These are phyloP conservation scores for Gossypium aridum DNA, from an alignment of 441 rosid genomes.

Conservation along the genomic window DNA sequence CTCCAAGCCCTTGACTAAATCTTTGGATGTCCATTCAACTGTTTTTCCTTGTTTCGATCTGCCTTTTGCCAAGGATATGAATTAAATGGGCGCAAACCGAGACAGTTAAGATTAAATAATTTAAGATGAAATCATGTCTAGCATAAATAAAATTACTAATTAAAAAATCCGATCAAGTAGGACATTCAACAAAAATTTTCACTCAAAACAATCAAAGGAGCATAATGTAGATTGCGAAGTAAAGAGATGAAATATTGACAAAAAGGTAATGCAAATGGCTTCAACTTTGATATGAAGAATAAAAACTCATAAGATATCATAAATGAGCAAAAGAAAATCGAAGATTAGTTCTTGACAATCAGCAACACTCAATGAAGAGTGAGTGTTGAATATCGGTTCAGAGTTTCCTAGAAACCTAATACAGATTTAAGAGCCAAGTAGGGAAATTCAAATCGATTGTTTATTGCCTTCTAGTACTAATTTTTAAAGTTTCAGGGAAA, in stretches of 20 bases:
- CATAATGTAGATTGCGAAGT: too few species aligned
- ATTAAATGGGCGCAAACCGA: conserved; percentile 39
- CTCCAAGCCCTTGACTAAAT: conserved; percentile 76
- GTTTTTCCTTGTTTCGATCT: conserved; percentile 97
- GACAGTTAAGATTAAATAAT: conserved; percentile 14
- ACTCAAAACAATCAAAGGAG: not conserved
- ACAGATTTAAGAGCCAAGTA: not conserved
- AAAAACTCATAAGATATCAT: not conserved
- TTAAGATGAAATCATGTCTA: not conserved
- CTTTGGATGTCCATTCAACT: conserved; percentile 93
- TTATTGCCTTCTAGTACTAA: not conserved
- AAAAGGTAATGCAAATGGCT: not conserved
- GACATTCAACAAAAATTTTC: not conserved
- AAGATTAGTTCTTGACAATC: not conserved
- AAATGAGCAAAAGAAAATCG: not conserved
- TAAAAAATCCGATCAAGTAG: not conserved
- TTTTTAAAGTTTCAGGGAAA: not conserved
- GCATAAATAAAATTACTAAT: not conserved
- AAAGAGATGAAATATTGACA: not conserved
- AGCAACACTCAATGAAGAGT: not conserved
- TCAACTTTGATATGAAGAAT: not conserved
- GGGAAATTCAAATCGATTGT: not conserved
- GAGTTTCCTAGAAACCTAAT: not conserved
- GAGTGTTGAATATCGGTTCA: not conserved
- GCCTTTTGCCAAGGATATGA: conserved; percentile 86